Evolutionary conservation across 2,329 filamentous ascomycete species (phyloP), one percentile per base, ranked within the genome.

Genomic region (Diaporthe batatas): DNA sequence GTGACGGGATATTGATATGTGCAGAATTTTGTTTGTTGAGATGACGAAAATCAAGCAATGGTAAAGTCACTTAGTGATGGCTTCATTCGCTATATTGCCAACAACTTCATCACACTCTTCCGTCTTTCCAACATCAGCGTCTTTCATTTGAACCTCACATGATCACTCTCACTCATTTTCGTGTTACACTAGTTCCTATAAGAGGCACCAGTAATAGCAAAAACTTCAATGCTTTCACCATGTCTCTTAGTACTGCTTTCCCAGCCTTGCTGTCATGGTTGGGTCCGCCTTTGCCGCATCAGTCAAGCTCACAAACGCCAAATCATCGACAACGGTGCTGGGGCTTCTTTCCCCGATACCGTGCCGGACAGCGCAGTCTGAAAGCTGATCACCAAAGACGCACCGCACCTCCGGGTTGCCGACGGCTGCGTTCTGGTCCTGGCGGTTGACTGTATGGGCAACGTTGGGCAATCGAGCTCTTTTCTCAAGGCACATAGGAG

Each of bases 371-470:
- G 75, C 68, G 76, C 75, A 10, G 74, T 76, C 47, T 80, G 81
- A 32, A 70, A 72, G 32, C 71, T 80, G 36, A 81, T 80, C 65
- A 76, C 79, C n/a, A 81, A 80, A 75, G 81, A 80, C 76, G 80
- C 81, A 75, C 81, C 81, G 14, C 81, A 77, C 72, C 76, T 83
- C 5, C 76, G 88, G 16, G 85, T 90, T 7, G 83, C 83, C 29
- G 87, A 87, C 75, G 88, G 89, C 57, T 91, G 88, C 72, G 88
- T 90, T 7, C 88, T 88, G 0, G 91, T 88, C 76, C 88, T 88
- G 0, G 89, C 86, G 1, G 88, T 91, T 1, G 86, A 90, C 74
- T 83, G 83, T 1, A 78, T 81, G 0, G 89, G 89, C 55, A 78
- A 79, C 71, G 78, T 77, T 14, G 70, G 76, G 78, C 78, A 72